Evolutionary conservation across 2,329 filamentous ascomycete genomes (phyloP).

Genomic region (Clonostachys rhizophaga): DNA sequence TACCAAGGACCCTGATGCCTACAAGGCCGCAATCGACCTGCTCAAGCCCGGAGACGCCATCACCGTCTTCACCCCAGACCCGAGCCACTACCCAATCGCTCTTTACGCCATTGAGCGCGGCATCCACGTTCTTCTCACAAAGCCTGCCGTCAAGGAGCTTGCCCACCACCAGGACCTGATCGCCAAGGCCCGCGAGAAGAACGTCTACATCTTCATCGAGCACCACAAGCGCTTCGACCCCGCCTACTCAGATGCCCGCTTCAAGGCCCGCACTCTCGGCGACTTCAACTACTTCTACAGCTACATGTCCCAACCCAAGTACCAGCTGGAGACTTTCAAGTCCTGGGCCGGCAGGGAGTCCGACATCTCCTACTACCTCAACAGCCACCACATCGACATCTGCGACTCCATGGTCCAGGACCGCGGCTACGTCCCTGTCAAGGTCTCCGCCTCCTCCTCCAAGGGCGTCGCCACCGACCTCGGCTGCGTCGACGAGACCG

Average conservation of each 20-base stretch:
- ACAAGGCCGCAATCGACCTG: slow-evolving; percentile 83
- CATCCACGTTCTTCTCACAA: slow-evolving; percentile 90
- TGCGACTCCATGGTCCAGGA: slow-evolving; percentile 84
- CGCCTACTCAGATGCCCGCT: slow-evolving; percentile 82
- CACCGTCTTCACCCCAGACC: slow-evolving; percentile 93
- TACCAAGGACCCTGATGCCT: slow-evolving; percentile 70
- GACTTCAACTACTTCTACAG: slow-evolving; percentile 99
- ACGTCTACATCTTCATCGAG: slow-evolving; percentile 89
- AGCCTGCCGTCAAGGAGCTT: slow-evolving; percentile 84
- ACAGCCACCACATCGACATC: slow-evolving; percentile 90
- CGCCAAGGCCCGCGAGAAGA: slow-evolving; percentile 64
- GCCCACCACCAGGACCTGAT: slow-evolving; percentile 75
- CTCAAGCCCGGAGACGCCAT: slow-evolving; percentile 81
- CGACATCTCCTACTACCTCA: slow-evolving; percentile 94
- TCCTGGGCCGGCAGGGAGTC: slow-evolving; percentile 89
- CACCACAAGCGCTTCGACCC: slow-evolving; percentile 97
- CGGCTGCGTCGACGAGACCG: slow-evolving; percentile 75
- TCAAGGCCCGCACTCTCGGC: slow-evolving; percentile 70
- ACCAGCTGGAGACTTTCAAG: slow-evolving; percentile 89
- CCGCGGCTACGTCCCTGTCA: slow-evolving; percentile 68
- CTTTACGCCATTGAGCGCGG: slow-evolving; percentile 85
- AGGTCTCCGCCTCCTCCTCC: slow-evolving; percentile 73
- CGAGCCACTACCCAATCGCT: slow-evolving; percentile 88
- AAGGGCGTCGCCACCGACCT: slow-evolving; percentile 74
- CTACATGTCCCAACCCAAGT: slow-evolving; percentile 94